These are phyloP conservation scores for Ceratocystis albifundus DNA, from an alignment of 2,329 filamentous ascomycete species.

Conservation along the genomic window DNA sequence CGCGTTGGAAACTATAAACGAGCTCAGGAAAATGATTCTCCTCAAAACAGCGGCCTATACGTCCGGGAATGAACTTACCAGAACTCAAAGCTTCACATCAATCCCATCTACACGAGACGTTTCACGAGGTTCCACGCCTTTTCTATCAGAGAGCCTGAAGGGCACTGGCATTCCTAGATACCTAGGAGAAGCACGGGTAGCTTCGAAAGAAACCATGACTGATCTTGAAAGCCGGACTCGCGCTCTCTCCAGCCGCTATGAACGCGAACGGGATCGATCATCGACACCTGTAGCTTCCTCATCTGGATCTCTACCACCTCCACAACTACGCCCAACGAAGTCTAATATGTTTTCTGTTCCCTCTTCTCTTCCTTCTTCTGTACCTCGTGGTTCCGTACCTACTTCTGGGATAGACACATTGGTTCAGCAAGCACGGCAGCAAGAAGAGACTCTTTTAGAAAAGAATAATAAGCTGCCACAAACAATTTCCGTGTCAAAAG, in stretches of 20 bases:
- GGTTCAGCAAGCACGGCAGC: constrained; percentile 17
- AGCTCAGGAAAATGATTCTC: constrained; percentile 17
- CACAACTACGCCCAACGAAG: neutral
- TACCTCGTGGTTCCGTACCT: neutral
- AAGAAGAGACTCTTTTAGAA: neutral
- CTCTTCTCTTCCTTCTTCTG: constrained; percentile 12
- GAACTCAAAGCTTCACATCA: constrained; percentile 10
- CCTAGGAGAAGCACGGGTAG: constrained; percentile 18
- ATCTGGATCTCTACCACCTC: constrained; percentile 3
- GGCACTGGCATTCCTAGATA: constrained; percentile 2
- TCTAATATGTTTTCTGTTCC: neutral
- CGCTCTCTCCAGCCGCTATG: constrained; percentile 15
- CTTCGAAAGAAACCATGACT: constrained; percentile 21
- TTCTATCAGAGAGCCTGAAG: constrained; percentile 14
- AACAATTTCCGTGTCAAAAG: neutral
- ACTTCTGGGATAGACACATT: constrained; percentile 18
- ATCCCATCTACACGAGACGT: constrained; percentile 13
- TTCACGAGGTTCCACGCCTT: constrained; percentile 15
- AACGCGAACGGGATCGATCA: constrained; percentile 4
- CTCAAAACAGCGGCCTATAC: neutral
- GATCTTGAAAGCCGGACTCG: constrained; percentile 21
- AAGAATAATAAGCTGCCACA: neutral
- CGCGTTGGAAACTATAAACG: constrained; percentile 36
- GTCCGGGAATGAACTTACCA: constrained; percentile 1
- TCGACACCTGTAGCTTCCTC: constrained; percentile 1